A percentile compares a stretch with the other conserved stretches of the same genome.
Conservation (phyloP, 2,329 filamentous ascomycete species). For the Alternaria arbusti region DNA sequence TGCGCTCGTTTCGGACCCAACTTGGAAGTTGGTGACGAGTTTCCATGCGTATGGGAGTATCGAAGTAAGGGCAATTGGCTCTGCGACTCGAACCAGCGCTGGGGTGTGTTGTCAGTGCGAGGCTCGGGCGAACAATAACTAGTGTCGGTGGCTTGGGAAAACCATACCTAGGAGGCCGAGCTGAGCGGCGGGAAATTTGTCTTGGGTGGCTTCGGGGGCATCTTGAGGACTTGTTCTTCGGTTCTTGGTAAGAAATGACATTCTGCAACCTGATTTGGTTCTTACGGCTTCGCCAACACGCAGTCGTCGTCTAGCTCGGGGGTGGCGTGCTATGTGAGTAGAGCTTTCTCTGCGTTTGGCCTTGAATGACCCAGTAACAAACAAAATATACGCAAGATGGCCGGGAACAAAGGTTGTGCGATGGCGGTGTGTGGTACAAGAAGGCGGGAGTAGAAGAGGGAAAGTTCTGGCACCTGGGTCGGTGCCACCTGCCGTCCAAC, state of each 20-base stretch:
- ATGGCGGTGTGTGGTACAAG: constrained; percentile 3
- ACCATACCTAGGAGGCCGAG: constrained; percentile 80
- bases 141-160: background rate
- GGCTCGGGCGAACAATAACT: background rate
- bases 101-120: constrained; percentile 11
- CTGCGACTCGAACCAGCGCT: constrained; percentile 91
- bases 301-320: constrained; percentile 19
- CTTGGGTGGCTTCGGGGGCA: constrained; percentile 65
- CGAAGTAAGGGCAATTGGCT: constrained; percentile 90
- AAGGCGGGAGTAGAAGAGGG: constrained; percentile 3
- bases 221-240: constrained; percentile 64
- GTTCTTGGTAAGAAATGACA: constrained; percentile 65
- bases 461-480: constrained; percentile 9
- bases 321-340: constrained; percentile 14
- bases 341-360: constrained; percentile 22
- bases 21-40: constrained; percentile 46
- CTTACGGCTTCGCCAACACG: constrained; percentile 56
- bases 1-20: constrained; percentile 53
- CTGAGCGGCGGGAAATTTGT: constrained; percentile 75
- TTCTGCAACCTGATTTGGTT: constrained; percentile 56
- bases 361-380: constrained; percentile 5
- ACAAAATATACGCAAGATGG: background rate
- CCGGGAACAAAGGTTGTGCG: constrained; percentile 7
- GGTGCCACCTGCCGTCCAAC: background rate
- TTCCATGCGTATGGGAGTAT: constrained; percentile 79